Base-by-base conservation (phyloP, 352 stramenopile genomes). In the Phytophthora ramorum region DNA sequence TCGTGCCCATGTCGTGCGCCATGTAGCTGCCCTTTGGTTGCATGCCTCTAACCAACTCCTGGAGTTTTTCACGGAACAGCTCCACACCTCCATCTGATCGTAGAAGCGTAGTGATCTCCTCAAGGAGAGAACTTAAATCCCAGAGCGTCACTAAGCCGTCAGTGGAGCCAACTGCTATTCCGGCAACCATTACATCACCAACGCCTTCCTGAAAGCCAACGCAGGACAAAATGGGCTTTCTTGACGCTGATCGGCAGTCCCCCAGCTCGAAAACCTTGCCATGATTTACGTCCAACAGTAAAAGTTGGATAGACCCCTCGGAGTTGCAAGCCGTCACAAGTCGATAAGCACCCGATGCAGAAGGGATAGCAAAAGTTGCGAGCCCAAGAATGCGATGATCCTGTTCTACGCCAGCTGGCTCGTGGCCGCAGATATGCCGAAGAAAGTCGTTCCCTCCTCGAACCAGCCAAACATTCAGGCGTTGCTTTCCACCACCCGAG, bases 351-450 rank as follows among this genome's bases (percentile, higher is more conserved):
- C 83, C 65, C 3, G 34, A 67, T 7, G 48, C 40, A 14, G 20
- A 38, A 10, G 48, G 37, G 46, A 92, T 32, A 1, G 58, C 24
- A 69, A 93, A 92, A 8, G 84, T 88, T 8, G 72, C 66, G 30
- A 96, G 72, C 0, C 82, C 84, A 19, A 96, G 78, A 54, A 96
- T 95, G 52, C 89, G 89, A 55, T 96, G 89, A 56, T 96, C 89
- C 37, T 96, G 89, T 12, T 82, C 64, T 32, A 78, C 81, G 13
- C 82, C 73, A 1, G 57, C 62, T 38, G 68, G 75, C 56, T 93
- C 87, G n/a, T 88, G 78, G 32, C 85, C 79, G 34, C 73, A 87
- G 12, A 96, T 38, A 53, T 89, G 76, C 43, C 82, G 75, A 17
- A 93, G 66, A 0, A 69, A 10, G 24, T 82, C 67, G 7, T 52